Evolutionary conservation across 768 basidiomycete genomes (phyloP), one percentile per base, ranked within the genome.

Genomic region (Stropharia rugosoannulata): DNA sequence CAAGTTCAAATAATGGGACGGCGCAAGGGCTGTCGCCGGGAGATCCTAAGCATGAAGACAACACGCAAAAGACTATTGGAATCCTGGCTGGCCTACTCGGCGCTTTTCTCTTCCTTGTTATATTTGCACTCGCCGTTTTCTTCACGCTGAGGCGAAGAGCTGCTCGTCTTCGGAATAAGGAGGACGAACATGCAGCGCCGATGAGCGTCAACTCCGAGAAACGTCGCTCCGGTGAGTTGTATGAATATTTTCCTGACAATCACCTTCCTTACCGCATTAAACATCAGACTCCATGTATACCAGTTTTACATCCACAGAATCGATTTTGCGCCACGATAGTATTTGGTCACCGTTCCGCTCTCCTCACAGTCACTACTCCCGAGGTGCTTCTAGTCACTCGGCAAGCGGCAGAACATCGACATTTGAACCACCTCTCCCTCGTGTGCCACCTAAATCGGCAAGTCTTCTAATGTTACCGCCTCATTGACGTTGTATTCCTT

Each of bases 251-350:
- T 25, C 54, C 9, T 19, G 11, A 43, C 35, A 48, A 25, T 9
- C 29, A 39, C 9, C 16, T 42, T 51, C 13, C 18, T 11, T 7
- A 19, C 18, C 19, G 13, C 35, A 12, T 12, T 41, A 53, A 19
- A 51, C n/a, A n/a, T 39, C 48, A 69, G 70, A 68, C 8, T 74
- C 73, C 12, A 58, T 73, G 18, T 72, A 70, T 43, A 74, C 70
- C 7, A 66, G 66, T 19, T 71, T 73, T 47, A 74, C 73, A 2
- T 67, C 70, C 0, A 69, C 71, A 0, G 71, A 72, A 51, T 74
- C 74, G 6, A 76, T 73, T 37, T 35, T 70, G 44, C 65, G 68
- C 15, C 68, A 67, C 18, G 60, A 68, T 19, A 66, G 63, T 53
- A 61, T 72, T 27, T 66, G 66, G 60, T 66, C 66, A 11, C 63